Base-by-base conservation (phyloP, 2,329 filamentous ascomycete genomes). In the Aspergillus ruber region DNA sequence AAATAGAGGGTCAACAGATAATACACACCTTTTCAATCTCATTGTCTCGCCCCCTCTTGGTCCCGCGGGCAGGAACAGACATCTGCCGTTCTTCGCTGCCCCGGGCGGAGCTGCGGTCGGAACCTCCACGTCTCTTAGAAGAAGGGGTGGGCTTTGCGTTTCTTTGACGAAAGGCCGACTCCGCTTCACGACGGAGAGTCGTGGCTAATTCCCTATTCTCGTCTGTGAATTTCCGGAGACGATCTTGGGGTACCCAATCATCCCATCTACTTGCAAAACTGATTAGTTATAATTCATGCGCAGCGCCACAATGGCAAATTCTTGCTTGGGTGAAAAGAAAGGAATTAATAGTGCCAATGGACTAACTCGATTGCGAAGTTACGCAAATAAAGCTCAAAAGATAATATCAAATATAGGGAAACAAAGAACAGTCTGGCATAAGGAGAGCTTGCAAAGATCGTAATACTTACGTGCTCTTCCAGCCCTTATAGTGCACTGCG, bases 401-500 rank as follows among this genome's bases (percentile, higher is more conserved):
- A 42, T 1, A 10, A 42, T 29, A 15, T 18, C 5, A 39, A 41
- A 13, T 41, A 45, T 20, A 21, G 2, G 9, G 36, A 4, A 21
- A 12, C 8, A 18, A 18, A 12, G 17, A 39, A 39, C 10, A 12
- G 25, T 12, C 4, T 29, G 9, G 48, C 53, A 52, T 25, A 27
- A 49, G 53, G 46, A 38, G 57, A 43, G 23, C 27, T 21, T 18
- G 17, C 36, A 21, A 29, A 15, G 18, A 15, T 52, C 50, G 44
- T 42, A 35, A 49, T 50, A 83, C 83, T 73, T 74, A 87, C 79
- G 90, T 96, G 69, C 91, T 90, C 77, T 98, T 98, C 93, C 93
- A 98, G 63, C 93, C 93, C 72, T 97, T 97, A 76, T 98, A 98
- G 72, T 98, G 93, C 47, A 98, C 87, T 64, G 88, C 87, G 74